A percentile compares a stretch with the other conserved stretches of the same genome.
Evolutionary conservation across 83 land plant genomes (phyloP).

Genomic region (Picea abies): DNA sequence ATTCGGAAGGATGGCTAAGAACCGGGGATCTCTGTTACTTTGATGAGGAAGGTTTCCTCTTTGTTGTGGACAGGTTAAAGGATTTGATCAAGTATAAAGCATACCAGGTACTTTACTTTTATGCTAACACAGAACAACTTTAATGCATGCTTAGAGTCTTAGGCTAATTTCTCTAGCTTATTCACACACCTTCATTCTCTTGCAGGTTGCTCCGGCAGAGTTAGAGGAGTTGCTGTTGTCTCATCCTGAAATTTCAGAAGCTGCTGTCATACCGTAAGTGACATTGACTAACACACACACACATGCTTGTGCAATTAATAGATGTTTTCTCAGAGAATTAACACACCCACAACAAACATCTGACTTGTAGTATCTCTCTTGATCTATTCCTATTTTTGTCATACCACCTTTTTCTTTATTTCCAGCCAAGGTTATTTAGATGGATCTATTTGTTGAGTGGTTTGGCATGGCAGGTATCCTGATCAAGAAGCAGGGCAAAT

Average conservation of each 20-base stretch:
- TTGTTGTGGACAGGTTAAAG: slow-evolving; percentile 56
- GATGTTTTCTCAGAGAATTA: background rate
- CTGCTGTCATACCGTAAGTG: slow-evolving; percentile 75
- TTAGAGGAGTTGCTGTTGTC: slow-evolving; percentile 65
- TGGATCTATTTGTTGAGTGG: background rate
- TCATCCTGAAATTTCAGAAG: slow-evolving; percentile 62
- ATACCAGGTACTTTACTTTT: slow-evolving; percentile 36
- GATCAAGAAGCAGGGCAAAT: slow-evolving; percentile 72
- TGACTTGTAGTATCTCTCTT: background rate
- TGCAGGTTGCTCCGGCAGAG: slow-evolving; percentile 84
- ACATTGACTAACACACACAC: background rate
- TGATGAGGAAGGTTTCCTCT: slow-evolving; percentile 57
- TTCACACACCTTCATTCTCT: background rate
- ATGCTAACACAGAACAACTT: background rate
- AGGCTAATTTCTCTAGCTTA: background rate
- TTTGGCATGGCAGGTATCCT: slow-evolving; percentile 37
- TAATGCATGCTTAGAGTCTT: background rate
- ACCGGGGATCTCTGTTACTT: slow-evolving; percentile 65
- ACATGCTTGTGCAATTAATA: no score
- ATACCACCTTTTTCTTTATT: background rate
- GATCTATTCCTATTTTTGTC: background rate
- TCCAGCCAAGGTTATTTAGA: background rate
- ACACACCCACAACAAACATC: background rate
- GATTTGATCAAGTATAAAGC: slow-evolving; percentile 72
- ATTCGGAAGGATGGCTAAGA: slow-evolving; percentile 48